Percentiles rank a stretch among this genome's conserved stretches.
These are phyloP conservation scores for Globisporangium lucens DNA, from an alignment of 352 stramenopile genomes.

Conservation along the genomic window DNA sequence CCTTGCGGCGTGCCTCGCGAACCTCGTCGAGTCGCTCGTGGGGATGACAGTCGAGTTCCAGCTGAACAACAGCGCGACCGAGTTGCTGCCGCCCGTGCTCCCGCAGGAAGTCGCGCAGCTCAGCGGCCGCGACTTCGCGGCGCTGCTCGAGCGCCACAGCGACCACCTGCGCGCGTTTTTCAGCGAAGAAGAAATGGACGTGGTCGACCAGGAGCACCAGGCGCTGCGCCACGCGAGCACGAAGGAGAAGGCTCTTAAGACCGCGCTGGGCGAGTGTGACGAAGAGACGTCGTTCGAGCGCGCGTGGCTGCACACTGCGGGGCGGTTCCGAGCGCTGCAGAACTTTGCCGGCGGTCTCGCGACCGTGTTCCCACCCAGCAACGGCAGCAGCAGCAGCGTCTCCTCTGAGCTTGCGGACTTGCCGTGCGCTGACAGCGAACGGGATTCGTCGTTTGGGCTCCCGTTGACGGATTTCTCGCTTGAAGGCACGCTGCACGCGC, in stretches of 20 bases:
- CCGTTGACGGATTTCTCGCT: conserved; percentile 26
- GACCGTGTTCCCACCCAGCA: conserved; percentile 29
- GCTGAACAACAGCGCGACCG: conserved; percentile 1
- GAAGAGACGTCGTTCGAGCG: conserved; percentile 34
- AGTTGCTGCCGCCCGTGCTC: conserved; percentile 33
- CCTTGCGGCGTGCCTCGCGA: conserved; percentile 23
- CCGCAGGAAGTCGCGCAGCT: conserved; percentile 49
- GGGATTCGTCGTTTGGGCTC: conserved; percentile 3
- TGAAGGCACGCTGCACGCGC: conserved; percentile 34
- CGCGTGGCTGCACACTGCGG: conserved; percentile 33
- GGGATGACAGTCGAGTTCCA: conserved; percentile 16
- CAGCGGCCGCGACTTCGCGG: conserved; percentile 43
- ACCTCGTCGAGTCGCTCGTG: conserved; percentile 26
- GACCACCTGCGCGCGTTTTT: conserved; percentile 21
- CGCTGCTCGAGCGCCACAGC: conserved; percentile 34
- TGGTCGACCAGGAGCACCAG: conserved; percentile 36
- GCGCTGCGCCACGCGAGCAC: conserved; percentile 23
- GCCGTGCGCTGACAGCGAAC: conserved; percentile 19
- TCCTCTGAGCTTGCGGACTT: conserved; percentile 13
- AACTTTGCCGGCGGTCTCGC: conserved; percentile 57
- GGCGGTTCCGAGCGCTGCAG: conserved; percentile 48
- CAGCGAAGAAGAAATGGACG: conserved; percentile 33
- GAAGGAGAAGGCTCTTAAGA: conserved; percentile 26
- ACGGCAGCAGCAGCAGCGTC: conserved; percentile 1
- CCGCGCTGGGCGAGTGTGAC: conserved; percentile 18